Evolutionary conservation across 1,139 yeast genomes (phyloP), one percentile per base, ranked within the genome.

Genomic region (Diutina pseudorugosa): DNA sequence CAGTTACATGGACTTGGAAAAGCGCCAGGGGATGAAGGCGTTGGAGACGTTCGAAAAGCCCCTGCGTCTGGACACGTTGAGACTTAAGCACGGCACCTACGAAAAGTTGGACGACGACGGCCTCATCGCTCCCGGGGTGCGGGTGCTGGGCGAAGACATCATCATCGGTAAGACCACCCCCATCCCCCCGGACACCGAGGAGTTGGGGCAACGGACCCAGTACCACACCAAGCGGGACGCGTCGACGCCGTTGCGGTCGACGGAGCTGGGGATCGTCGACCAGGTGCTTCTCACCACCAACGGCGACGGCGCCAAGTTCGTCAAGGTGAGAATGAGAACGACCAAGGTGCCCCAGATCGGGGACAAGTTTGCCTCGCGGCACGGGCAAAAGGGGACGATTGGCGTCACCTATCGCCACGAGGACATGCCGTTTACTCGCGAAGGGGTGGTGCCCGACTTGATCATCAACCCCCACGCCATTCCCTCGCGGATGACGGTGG

Each of bases 401-500:
- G 99, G 99, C 82, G 95, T 93, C 57, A 93, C 98, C 0, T 94
- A 93, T 67, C 82, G 98, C 66, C 94, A 93, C 67, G 99, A 93
- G 70, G 99, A 93, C 68, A 93, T 93, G 98, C 99, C 98, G 36
- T 93, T 94, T 68, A 84, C 95, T n/a, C 77, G 88, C 2, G 94
- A 93, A 69, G 99, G 99, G 67, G 72, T 91, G 65, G 97, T 91
- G 41, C 99, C 99, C 4, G 99, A 93, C 73, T 78, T 93, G 66
- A 88, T 93, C 63, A 93, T 93, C 68, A 93, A 93, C 68, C 99
- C 99, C 0, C 99, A 93, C 71, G 98, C 98, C 65, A 93, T 93
- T 79, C 99, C 99, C 61, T 93, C 98, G 55, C 97, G 99, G 79
- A 93, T 93, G 99, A 93, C 99, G 51, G 98, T 93, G 56, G 99